These are phyloP conservation scores for Penicillium palitans DNA, from an alignment of 2,329 filamentous ascomycete species.

Conservation along the genomic window DNA sequence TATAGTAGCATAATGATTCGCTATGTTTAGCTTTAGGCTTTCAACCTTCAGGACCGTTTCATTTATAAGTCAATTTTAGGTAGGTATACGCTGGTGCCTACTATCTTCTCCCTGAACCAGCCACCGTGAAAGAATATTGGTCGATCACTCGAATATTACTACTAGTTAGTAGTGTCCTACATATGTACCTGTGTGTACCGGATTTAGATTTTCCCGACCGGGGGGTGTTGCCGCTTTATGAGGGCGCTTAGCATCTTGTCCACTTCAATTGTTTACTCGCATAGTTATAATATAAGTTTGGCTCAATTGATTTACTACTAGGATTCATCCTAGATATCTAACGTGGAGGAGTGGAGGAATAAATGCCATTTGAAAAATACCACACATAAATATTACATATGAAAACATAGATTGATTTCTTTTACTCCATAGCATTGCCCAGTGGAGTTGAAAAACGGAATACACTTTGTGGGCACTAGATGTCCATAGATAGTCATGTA, in stretches of 20 bases:
- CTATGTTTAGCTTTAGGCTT: conserved; percentile 5
- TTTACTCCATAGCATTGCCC: too few species aligned
- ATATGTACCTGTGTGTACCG: background rate
- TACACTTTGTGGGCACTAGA: too few species aligned
- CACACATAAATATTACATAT: too few species aligned
- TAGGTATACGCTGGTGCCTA: conserved; percentile 13
- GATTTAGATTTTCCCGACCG: background rate
- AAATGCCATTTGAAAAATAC: background rate
- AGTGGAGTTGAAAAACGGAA: too few species aligned
- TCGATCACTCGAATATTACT: background rate
- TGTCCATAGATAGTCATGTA: too few species aligned
- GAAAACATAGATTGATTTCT: too few species aligned
- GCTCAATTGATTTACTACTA: background rate
- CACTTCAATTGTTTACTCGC: too few species aligned
- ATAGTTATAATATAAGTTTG: too few species aligned
- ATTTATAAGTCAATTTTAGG: background rate
- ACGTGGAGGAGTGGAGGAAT: background rate
- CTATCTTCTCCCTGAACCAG: conserved; percentile 23
- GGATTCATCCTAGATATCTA: background rate
- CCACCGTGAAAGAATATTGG: conserved; percentile 10
- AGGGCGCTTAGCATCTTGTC: background rate
- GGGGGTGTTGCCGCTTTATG: background rate
- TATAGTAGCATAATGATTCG: background rate
- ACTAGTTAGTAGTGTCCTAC: background rate
- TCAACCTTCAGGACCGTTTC: background rate